phyloP scores from a whole-genome alignment of 2,329 filamentous ascomycete species.

The Fusarium scirpi region DNA sequence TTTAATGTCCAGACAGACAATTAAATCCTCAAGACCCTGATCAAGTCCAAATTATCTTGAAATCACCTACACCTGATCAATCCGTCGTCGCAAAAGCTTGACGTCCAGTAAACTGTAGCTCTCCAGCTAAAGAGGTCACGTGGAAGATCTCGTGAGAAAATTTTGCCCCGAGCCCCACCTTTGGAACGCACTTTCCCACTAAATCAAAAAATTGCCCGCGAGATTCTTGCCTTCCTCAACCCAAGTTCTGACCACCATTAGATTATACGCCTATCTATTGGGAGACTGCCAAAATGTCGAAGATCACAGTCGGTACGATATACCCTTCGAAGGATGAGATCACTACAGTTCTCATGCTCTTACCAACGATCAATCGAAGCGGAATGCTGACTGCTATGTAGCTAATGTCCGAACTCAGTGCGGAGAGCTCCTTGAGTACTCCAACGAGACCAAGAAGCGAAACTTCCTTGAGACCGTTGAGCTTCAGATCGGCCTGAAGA shows the following conservation, averaged over 20 bases:
- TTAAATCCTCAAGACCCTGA: not conserved
- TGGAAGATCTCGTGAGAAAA: slow-evolving; percentile 50
- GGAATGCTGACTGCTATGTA: slow-evolving; percentile 54
- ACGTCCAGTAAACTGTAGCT: slow-evolving; percentile 11
- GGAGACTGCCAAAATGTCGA: slow-evolving; percentile 91
- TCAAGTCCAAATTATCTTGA: slow-evolving; percentile 3
- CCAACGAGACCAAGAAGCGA: slow-evolving; percentile 92
- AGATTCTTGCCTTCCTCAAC: slow-evolving; percentile 26
- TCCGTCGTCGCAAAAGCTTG: slow-evolving; percentile 20
- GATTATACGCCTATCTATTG: slow-evolving; percentile 75
- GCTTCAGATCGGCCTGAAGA: slow-evolving; percentile 94
- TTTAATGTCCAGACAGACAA: slow-evolving; percentile 9
- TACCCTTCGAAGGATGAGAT: not conserved
- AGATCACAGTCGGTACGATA: slow-evolving; percentile 79
- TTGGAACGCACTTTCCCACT: slow-evolving; percentile 26
- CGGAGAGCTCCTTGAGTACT: slow-evolving; percentile 94
- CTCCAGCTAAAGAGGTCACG: slow-evolving; percentile 41
- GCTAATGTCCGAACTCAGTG: slow-evolving; percentile 97
- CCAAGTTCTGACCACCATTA: slow-evolving; percentile 73
- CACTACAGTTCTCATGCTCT: not conserved
- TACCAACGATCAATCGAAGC: not conserved
- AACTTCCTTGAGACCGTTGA: slow-evolving; percentile 98
- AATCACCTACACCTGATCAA: slow-evolving; percentile 10
- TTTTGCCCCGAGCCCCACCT: slow-evolving; percentile 51
- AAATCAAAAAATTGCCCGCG: slow-evolving; percentile 41